A percentile compares a stretch with the other conserved stretches of the same genome.
Evolutionary conservation across 441 rosid genomes (phyloP).

Genomic region (Aquilaria agallochum): DNA sequence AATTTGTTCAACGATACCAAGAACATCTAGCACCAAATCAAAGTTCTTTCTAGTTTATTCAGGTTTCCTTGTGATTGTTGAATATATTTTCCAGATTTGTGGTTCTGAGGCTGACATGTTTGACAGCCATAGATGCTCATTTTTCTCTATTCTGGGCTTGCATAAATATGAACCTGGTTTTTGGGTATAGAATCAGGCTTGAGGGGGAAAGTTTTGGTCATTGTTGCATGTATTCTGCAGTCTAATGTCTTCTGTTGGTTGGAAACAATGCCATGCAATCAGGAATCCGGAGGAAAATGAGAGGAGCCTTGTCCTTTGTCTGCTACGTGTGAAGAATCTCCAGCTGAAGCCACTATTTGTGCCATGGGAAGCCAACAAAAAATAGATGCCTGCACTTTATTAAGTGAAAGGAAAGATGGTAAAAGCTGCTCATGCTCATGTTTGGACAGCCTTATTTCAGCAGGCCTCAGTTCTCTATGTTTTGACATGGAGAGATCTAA

Average conservation of each 20-base stretch:
- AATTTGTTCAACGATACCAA: conserved; percentile 23
- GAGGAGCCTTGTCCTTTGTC: conserved; percentile 32
- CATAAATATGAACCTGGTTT: conserved; percentile 24
- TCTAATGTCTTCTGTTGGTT: conserved; percentile 36
- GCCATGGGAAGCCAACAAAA: conserved; percentile 17
- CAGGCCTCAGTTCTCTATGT: conserved; percentile 10
- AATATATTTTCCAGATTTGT: conserved; percentile 41
- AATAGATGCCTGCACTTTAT: conserved; percentile 12
- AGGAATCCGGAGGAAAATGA: conserved; percentile 21
- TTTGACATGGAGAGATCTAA: conserved; percentile 12
- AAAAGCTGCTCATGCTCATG: conserved; percentile 32
- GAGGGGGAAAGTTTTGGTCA: conserved; percentile 34
- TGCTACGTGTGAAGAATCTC: conserved; percentile 18
- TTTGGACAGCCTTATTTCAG: conserved; percentile 14
- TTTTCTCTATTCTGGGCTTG: conserved; percentile 27
- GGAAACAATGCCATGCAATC: conserved; percentile 21
- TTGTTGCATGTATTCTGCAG: conserved; percentile 33
- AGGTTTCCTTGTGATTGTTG: conserved; percentile 26
- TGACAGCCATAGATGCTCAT: conserved; percentile 32
- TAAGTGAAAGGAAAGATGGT: conserved; percentile 1
- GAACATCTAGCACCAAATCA: conserved; percentile 28
- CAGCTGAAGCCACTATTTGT: conserved; percentile 12
- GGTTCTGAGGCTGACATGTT: conserved; percentile 38
- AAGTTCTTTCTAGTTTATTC: conserved; percentile 33
- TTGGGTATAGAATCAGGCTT: conserved; percentile 36